Evolutionary conservation across 1,284 basidiomycete genomes (phyloP), one percentile per base, ranked within the genome.

Genomic region (Ustilago trichophora): DNA sequence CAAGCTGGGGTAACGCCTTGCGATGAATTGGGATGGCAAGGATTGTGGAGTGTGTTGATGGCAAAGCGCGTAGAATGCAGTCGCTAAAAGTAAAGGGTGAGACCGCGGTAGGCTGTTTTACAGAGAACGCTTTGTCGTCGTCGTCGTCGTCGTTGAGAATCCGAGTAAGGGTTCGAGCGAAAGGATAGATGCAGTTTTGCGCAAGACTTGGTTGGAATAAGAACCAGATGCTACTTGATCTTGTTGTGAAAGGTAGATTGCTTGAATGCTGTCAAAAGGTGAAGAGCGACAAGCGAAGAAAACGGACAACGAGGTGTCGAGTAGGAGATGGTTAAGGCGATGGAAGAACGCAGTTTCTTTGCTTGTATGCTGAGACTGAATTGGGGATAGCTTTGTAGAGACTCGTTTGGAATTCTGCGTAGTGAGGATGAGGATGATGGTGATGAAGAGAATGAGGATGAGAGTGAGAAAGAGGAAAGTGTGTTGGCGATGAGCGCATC

Each of bases 401-500:
- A 33, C 8, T 13, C 13, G 27, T 29, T 29, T 29, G 27, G 24
- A 46, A 50, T 47, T 49, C 45, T 41, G 45, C 37, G 7, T n/a
- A 40, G 27, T 19, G 40, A 32, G 42, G 50, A 29, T 16, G 11
- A 22, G 4, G 15, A 16, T 31, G 40, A 12, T 34, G 35, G 27
- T 34, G 29, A 32, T 11, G 27, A 24, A 12, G 27, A 33, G 18
- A 31, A 19, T 11, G 36, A 24, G 27, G 34, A 35, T 21, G 33
- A 27, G 41, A 13, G 13, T 29, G 27, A 29, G 27, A n/a, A 34
- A 29, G 26, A 21, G 24, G 15, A 25, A 18, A 16, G 24, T 24
- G 16, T n/a, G 18, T 33, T 25, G 35, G 26, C 18, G 57, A 44
- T 32, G 38, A 41, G 46, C 50, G 31, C 24, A 54, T 60, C 50